A percentile compares a stretch with the other conserved stretches of the same genome.
Evolutionary conservation across 2,329 filamentous ascomycete genomes (phyloP).

Genomic region (Emergomyces africanus): DNA sequence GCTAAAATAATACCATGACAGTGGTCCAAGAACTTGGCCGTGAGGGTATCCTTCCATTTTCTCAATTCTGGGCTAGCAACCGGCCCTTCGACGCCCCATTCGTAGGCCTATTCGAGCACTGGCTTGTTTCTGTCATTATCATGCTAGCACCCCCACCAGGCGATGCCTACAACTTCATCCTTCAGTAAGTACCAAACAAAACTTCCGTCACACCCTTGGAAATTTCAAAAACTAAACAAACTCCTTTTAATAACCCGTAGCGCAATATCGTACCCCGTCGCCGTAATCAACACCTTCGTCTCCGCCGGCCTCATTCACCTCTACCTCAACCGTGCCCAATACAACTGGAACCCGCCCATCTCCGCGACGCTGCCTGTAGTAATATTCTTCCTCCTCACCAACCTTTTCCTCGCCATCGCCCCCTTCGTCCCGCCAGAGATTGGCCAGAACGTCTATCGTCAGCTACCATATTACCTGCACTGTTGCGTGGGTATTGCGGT

Average conservation of each 20-base stretch:
- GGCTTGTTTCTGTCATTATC: constrained; percentile 48
- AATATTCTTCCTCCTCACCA: constrained; percentile 48
- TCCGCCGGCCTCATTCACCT: constrained; percentile 42
- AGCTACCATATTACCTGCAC: constrained; percentile 36
- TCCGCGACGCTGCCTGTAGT: constrained; percentile 42
- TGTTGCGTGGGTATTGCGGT: constrained; percentile 37
- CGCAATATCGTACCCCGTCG: constrained; percentile 14
- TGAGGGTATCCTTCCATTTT: constrained; percentile 51
- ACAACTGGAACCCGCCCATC: constrained; percentile 43
- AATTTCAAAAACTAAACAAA: too few relatives aligned
- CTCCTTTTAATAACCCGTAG: background rate
- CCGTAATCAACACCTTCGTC: constrained; percentile 18
- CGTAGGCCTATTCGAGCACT: constrained; percentile 43
- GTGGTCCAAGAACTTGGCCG: constrained; percentile 45
- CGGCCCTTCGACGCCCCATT: constrained; percentile 49
- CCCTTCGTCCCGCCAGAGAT: constrained; percentile 39
- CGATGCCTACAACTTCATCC: constrained; percentile 48
- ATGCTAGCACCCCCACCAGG: constrained; percentile 50
- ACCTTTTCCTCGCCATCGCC: constrained; percentile 48
- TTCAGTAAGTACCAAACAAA: constrained; percentile 14
- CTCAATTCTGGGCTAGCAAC: constrained; percentile 51
- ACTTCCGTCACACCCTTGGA: too few relatives aligned
- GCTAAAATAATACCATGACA: constrained; percentile 10
- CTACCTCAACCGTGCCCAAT: constrained; percentile 12
- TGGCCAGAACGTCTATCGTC: constrained; percentile 34